Conservation (phyloP, 176 grass and related monocot genomes). For the Zea luxurians region DNA sequence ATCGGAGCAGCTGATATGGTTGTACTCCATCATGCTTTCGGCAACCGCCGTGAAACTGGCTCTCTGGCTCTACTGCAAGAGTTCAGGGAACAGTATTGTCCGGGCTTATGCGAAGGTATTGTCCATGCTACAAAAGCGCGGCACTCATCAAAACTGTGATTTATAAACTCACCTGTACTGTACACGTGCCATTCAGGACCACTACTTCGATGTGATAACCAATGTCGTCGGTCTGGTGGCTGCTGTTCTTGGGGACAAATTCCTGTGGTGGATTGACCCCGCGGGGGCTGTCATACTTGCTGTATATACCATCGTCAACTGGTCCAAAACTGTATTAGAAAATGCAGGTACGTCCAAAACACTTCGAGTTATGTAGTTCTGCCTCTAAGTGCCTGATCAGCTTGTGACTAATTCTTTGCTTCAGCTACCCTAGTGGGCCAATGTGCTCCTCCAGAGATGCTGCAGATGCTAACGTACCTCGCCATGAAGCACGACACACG, state of each 20-base stretch:
- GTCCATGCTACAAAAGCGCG: background rate
- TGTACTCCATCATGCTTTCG: constrained; percentile 85
- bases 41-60: constrained; percentile 76
- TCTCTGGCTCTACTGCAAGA: constrained; percentile 78
- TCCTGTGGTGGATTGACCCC: constrained; percentile 84
- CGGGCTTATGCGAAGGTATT: constrained; percentile 75
- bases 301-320: constrained; percentile 75
- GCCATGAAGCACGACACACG: constrained; percentile 66
- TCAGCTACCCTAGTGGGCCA: constrained; percentile 71
- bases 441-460: constrained; percentile 68
- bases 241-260: constrained; percentile 78
- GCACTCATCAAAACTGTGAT: background rate
- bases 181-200: constrained; percentile 54
- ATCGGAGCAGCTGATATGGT: constrained; percentile 64
- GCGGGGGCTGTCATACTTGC: constrained; percentile 81
- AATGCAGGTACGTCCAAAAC: constrained; percentile 57
- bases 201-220: constrained; percentile 91
- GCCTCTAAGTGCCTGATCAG: background rate
- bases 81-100: constrained; percentile 70
- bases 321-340: constrained; percentile 81
- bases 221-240: constrained; percentile 83
- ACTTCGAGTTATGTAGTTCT: background rate
- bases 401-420: background rate
- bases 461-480: constrained; percentile 76
- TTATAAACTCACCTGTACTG: constrained; percentile 3